phyloP scores from a whole-genome alignment of 2,329 filamentous ascomycete genomes.

The Trichoderma polysporum region DNA sequence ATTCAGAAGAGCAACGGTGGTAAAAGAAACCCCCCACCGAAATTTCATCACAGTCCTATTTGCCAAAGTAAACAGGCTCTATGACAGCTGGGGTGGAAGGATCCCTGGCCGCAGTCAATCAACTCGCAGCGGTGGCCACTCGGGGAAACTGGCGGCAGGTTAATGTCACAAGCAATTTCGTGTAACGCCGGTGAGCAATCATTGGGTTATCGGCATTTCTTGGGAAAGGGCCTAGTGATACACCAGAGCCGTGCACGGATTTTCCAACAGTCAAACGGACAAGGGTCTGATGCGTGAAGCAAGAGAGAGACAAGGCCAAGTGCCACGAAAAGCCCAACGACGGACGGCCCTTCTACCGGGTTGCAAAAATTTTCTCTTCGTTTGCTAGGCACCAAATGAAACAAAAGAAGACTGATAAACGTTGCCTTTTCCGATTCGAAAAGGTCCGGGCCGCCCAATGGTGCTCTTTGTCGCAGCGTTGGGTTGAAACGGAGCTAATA shows the following conservation, averaged over 20 bases:
- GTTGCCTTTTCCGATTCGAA: not conserved
- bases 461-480: not conserved
- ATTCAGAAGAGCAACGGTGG: not conserved
- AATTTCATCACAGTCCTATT: conserved; percentile 12
- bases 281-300: not conserved
- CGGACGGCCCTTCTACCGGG: not conserved
- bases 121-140: conserved; percentile 16
- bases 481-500: conserved; percentile 19
- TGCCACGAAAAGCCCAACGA: not conserved
- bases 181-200: conserved; percentile 12
- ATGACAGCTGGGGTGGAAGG: not conserved
- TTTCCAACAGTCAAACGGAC: not conserved
- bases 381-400: not conserved
- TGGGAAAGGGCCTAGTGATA: not conserved
- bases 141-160: conserved; percentile 13
- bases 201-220: conserved; percentile 6
- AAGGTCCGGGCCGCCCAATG: conserved; percentile 12
- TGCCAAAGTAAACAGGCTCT: not conserved
- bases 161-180: conserved; percentile 17
- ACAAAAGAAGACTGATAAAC: not conserved
- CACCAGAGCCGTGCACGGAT: conserved; percentile 3
- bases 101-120: not conserved
- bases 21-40: not conserved
- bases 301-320: too few relatives aligned
- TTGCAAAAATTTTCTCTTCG: not conserved